phyloP scores from a whole-genome alignment of 768 basidiomycete genomes.

The Cubamyces sp. region DNA sequence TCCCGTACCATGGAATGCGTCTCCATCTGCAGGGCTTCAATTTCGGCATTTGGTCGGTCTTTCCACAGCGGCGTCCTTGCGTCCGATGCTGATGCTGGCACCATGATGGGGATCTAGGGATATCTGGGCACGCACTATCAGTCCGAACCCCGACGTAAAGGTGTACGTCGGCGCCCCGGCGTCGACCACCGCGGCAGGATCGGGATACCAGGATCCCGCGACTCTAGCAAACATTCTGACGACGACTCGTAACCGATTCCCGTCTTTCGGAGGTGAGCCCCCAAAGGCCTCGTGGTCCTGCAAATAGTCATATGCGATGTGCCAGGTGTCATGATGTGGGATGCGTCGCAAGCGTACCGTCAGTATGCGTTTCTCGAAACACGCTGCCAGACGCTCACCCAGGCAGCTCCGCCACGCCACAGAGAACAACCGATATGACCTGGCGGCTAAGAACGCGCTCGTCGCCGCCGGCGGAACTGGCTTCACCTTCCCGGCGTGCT shows the following conservation, averaged over 20 bases:
- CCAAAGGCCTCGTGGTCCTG: not conserved
- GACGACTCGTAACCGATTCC: conserved; percentile 42
- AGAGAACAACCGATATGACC: conserved; percentile 63
- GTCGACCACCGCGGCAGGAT: conserved; percentile 45
- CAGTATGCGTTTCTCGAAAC: conserved; percentile 1
- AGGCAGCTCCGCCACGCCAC: not conserved
- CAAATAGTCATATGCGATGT: conserved; percentile 3
- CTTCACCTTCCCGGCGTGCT: conserved; percentile 66
- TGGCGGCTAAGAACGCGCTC: conserved; percentile 62
- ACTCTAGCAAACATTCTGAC: conserved; percentile 40
- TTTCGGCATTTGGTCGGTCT: conserved; percentile 38
- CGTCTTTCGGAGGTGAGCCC: conserved; percentile 43
- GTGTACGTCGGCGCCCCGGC: conserved; percentile 49
- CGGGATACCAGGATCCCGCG: conserved; percentile 41
- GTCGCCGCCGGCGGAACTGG: conserved; percentile 67
- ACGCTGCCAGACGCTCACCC: not conserved
- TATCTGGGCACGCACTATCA: conserved; percentile 46
- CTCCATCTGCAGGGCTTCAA: conserved; percentile 50
- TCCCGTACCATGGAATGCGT: conserved; percentile 1
- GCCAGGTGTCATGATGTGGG: conserved; percentile 47
- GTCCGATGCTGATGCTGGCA: not conserved
- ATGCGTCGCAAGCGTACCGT: conserved; percentile 50
- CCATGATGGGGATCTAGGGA: conserved; percentile 41
- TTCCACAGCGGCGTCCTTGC: not conserved
- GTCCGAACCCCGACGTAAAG: conserved; percentile 49